Percentiles rank a stretch among this genome's conserved stretches.
phyloP scores from a whole-genome alignment of 2,329 filamentous ascomycete species.

The Aureobasidium sp. region DNA sequence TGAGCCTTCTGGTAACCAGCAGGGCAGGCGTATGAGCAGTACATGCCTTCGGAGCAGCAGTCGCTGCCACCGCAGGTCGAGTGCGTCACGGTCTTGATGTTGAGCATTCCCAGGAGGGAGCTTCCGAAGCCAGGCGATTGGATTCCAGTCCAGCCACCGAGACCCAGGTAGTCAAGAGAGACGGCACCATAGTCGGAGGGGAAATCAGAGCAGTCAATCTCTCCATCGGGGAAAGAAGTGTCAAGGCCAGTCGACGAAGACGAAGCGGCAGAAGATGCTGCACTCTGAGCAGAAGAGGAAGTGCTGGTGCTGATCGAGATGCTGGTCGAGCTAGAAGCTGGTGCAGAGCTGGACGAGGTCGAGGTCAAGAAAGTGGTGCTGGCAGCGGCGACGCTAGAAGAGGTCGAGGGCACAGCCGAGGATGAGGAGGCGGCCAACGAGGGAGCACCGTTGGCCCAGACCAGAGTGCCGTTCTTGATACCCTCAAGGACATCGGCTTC shows the following conservation, averaged over 20 bases:
- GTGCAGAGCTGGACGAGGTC: conserved; percentile 23
- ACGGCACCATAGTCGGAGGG: conserved; percentile 76
- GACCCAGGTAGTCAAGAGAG: conserved; percentile 57
- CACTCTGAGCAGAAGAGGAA: conserved; percentile 22
- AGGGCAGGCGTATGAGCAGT: conserved; percentile 94
- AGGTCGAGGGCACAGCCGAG: conserved; percentile 23
- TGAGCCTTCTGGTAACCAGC: conserved; percentile 86
- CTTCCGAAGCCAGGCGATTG: conserved; percentile 40
- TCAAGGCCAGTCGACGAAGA: conserved; percentile 48
- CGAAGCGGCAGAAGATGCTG: conserved; percentile 15
- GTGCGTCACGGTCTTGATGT: conserved; percentile 60
- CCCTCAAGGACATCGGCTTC: conserved; percentile 62
- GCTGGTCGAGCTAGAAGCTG: conserved; percentile 20
- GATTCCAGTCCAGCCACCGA: conserved; percentile 73
- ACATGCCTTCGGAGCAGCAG: conserved; percentile 54
- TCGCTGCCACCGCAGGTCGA: conserved; percentile 49
- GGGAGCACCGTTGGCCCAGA: conserved; percentile 53
- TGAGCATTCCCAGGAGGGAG: conserved; percentile 31
- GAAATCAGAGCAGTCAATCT: conserved; percentile 64
- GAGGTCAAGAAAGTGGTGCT: conserved; percentile 33
- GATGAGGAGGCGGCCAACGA: conserved; percentile 24
- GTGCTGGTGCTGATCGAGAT: conserved; percentile 26
- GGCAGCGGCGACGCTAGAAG: conserved; percentile 18
- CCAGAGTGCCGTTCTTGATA: conserved; percentile 58
- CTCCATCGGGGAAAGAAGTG: conserved; percentile 66